Conservation (phyloP, 2,329 filamentous ascomycete species). For the Scleromitrula shiraiana region DNA sequence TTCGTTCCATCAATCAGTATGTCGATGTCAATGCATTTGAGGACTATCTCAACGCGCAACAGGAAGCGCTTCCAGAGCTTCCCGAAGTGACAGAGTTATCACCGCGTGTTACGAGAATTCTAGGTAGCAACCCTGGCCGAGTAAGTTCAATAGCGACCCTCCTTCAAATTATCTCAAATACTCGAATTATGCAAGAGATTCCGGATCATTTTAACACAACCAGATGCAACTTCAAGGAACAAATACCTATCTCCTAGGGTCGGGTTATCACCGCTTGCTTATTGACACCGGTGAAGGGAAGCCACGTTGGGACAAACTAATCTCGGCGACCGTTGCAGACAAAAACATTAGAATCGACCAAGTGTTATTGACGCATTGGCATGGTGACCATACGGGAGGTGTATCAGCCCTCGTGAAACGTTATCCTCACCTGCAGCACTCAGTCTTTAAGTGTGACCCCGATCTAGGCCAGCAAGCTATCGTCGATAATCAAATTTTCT, state of each 20-base stretch:
- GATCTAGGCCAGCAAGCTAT: conserved; percentile 43
- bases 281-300: conserved; percentile 83
- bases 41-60: conserved; percentile 38
- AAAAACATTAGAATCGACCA: conserved; percentile 32
- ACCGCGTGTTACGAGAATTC: conserved; percentile 66
- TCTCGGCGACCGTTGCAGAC: conserved; percentile 29
- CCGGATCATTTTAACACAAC: neutral
- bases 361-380: conserved; percentile 72
- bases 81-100: conserved; percentile 69
- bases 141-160: conserved; percentile 30
- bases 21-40: conserved; percentile 41
- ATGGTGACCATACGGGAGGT: conserved; percentile 74
- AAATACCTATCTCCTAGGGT: conserved; percentile 86
- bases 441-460: conserved; percentile 58
- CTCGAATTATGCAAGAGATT: neutral
- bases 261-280: conserved; percentile 61
- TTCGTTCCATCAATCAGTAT: conserved; percentile 39
- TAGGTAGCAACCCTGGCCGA: conserved; percentile 84
- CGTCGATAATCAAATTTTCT: conserved; percentile 41
- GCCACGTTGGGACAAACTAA: conserved; percentile 51
- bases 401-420: conserved; percentile 56
- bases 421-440: conserved; percentile 45
- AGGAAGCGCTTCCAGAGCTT: conserved; percentile 36
- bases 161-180: neutral
- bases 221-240: conserved; percentile 49